Conservation (phyloP, 176 grass and related monocot species). For the Chloris gayana region DNA sequence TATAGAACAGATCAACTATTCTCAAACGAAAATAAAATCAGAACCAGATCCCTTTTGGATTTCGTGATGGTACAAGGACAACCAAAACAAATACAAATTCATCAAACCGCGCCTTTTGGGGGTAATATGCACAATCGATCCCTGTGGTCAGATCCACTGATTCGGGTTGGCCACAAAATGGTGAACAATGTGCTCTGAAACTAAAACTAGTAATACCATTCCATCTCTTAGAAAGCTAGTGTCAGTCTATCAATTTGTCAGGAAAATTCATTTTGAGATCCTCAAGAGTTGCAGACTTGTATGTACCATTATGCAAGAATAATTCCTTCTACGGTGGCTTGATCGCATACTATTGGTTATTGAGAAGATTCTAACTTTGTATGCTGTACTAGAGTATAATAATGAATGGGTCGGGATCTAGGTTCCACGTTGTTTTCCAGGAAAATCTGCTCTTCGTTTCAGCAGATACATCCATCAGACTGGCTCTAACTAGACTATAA, state of each 20-base stretch:
- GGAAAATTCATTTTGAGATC: background rate
- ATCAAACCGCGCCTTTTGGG: background rate
- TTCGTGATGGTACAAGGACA: background rate
- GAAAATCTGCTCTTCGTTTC: background rate
- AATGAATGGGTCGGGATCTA: background rate
- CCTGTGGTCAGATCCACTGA: background rate
- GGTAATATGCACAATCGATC: background rate
- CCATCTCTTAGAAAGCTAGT: background rate
- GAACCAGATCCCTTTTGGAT: background rate
- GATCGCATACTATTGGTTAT: background rate
- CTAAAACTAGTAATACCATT: background rate
- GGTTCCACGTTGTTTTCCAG: background rate
- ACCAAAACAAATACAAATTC: background rate
- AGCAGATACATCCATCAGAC: background rate
- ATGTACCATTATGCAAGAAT: background rate
- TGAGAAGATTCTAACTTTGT: background rate
- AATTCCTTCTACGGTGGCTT: background rate
- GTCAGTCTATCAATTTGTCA: background rate
- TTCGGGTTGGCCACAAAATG: background rate
- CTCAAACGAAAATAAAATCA: background rate
- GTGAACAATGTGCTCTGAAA: background rate
- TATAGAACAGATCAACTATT: background rate
- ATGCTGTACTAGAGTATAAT: background rate
- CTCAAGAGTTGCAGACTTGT: too few species aligned
- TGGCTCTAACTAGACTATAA: background rate